These are phyloP conservation scores for Chimonanthus praecox DNA, from an alignment of 164 flowering plant genomes.

Conservation along the genomic window DNA sequence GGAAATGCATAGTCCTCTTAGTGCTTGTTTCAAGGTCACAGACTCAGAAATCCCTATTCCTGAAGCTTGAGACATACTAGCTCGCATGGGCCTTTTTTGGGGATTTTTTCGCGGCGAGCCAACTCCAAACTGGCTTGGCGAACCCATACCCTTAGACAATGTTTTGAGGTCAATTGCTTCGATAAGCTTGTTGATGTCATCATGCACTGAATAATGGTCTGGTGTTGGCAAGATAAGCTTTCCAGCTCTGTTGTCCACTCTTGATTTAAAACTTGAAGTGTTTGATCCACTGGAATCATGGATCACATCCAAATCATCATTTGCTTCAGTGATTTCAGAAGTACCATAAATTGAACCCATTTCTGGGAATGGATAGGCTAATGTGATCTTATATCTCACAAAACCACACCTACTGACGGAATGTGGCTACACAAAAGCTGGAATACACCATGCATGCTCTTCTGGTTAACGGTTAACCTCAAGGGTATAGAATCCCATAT, in stretches of 20 bases:
- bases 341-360: slow-evolving; percentile 34
- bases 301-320: slow-evolving; percentile 23
- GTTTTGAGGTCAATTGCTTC: slow-evolving; percentile 43
- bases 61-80: slow-evolving; percentile 37
- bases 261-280: slow-evolving; percentile 11
- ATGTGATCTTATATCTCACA: background rate
- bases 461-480: background rate
- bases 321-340: slow-evolving; percentile 64
- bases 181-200: slow-evolving; percentile 62
- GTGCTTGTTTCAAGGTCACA: slow-evolving; percentile 77
- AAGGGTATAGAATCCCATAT: background rate
- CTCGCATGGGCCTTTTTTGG: slow-evolving; percentile 67
- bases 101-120: slow-evolving; percentile 31
- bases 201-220: slow-evolving; percentile 41
- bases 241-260: slow-evolving; percentile 20
- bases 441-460: background rate
- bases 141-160: slow-evolving; percentile 24
- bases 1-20: slow-evolving; percentile 81
- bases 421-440: slow-evolving; percentile 3
- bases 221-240: slow-evolving; percentile 17
- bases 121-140: background rate
- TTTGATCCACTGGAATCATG: slow-evolving; percentile 13
- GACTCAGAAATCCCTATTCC: slow-evolving; percentile 75
- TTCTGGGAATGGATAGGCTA: background rate
- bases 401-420: background rate